Evolutionary conservation across 352 stramenopile species (phyloP).

Genomic region (Hyaloperonospora brassicae): DNA sequence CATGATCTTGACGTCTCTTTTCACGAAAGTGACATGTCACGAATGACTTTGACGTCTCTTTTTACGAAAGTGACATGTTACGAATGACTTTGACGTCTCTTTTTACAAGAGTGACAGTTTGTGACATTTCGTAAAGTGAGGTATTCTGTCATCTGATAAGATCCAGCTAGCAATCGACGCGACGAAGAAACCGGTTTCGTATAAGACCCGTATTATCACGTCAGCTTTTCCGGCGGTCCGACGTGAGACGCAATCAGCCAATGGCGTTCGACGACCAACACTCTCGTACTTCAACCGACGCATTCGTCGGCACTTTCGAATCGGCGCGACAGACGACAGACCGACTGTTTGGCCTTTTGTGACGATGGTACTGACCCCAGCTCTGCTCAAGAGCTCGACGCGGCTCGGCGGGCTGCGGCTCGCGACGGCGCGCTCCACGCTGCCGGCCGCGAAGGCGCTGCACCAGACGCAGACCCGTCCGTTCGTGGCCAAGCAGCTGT

Average conservation of each 20-base stretch:
- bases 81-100: too few relatives aligned
- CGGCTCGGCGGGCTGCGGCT: slow-evolving; percentile 20
- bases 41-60: too few relatives aligned
- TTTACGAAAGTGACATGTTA: too few relatives aligned
- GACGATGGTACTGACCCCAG: slow-evolving; percentile 25
- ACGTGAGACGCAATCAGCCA: slow-evolving; percentile 14
- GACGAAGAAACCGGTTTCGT: not conserved
- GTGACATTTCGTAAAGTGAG: too few relatives aligned
- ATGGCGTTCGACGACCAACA: slow-evolving; percentile 5
- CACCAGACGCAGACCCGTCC: slow-evolving; percentile 59
- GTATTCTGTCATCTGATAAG: too few relatives aligned
- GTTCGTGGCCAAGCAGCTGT: slow-evolving; percentile 85
- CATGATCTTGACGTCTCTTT: too few relatives aligned
- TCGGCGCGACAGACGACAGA: slow-evolving; percentile 14
- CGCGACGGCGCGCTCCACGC: slow-evolving; percentile 21
- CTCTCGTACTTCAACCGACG: slow-evolving; percentile 13
- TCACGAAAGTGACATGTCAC: too few relatives aligned
- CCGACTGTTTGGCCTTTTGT: not conserved
- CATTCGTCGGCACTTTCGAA: slow-evolving; percentile 19
- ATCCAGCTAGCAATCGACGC: not conserved
- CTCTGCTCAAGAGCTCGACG: slow-evolving; percentile 29
- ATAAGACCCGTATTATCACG: slow-evolving; percentile 1
- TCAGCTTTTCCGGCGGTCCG: slow-evolving; percentile 6
- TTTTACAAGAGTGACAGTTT: too few relatives aligned
- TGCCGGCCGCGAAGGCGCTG: slow-evolving; percentile 47